Conservation (phyloP, 2,329 filamentous ascomycete genomes). For the Penicillium verrucosum region DNA sequence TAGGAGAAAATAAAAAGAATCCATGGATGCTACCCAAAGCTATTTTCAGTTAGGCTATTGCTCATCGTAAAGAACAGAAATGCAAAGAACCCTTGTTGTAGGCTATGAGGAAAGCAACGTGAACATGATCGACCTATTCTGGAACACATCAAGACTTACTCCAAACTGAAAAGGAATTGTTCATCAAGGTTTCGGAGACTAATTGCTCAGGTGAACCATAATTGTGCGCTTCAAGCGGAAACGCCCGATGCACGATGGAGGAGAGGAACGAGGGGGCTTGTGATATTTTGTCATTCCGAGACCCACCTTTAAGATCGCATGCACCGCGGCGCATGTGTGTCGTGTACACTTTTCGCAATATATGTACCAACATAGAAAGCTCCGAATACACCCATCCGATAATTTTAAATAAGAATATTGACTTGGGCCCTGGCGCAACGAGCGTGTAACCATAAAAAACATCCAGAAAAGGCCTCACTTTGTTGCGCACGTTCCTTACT, state of each 20-base stretch:
- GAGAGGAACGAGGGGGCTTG: neutral
- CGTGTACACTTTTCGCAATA: neutral
- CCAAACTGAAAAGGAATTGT: neutral
- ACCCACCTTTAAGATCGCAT: neutral
- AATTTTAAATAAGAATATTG: neutral
- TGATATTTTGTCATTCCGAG: neutral
- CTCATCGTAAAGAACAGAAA: neutral
- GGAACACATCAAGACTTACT: neutral
- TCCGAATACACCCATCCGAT: neutral
- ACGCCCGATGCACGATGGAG: neutral
- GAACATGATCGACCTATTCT: neutral
- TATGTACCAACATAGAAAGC: neutral
- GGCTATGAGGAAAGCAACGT: neutral
- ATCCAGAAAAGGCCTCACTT: neutral
- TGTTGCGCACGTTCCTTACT: neutral
- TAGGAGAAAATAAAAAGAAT: neutral
- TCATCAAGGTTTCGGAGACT: neutral
- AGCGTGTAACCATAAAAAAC: neutral
- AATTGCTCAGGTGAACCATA: neutral
- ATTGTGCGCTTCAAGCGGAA: neutral
- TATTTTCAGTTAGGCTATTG: neutral
- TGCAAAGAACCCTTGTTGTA: too few relatives aligned
- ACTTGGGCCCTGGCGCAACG: neutral
- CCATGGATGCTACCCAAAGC: neutral
- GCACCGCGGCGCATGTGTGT: neutral